Evolutionary conservation across 129 eudicot genomes (phyloP).

Genomic region (Oenanthe sinensis): DNA sequence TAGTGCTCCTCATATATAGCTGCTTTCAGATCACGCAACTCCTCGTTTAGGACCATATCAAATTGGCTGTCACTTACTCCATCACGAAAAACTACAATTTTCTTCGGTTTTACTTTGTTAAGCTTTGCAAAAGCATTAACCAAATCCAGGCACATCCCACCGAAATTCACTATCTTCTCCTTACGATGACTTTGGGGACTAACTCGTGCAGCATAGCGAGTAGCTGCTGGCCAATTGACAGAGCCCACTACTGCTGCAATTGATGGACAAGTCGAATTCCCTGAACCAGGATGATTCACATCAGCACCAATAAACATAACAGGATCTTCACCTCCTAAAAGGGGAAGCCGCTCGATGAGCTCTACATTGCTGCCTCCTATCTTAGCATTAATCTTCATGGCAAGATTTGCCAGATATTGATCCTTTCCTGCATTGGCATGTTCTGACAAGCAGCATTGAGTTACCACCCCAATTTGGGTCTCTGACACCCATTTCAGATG

Average conservation of each 20-base stretch:
- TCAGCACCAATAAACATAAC: conserved; percentile 87
- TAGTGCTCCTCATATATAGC: conserved; percentile 41
- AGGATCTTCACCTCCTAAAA: conserved; percentile 26
- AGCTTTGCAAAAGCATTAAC: conserved; percentile 29
- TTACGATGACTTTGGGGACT: conserved; percentile 43
- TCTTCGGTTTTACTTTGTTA: conserved; percentile 43
- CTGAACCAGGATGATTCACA: conserved; percentile 67
- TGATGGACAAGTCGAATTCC: conserved; percentile 43
- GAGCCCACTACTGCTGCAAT: conserved; percentile 83
- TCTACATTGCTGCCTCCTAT: conserved; percentile 75
- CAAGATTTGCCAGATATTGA: conserved; percentile 60
- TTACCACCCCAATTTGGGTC: conserved; percentile 58
- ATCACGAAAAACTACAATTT: conserved; percentile 63
- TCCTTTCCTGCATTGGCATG: conserved; percentile 33
- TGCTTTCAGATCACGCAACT: conserved; percentile 37
- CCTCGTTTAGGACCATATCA: conserved; percentile 62
- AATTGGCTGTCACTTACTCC: conserved; percentile 79
- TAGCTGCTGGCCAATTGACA: conserved; percentile 62
- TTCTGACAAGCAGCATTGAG: conserved; percentile 53
- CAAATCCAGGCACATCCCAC: conserved; percentile 45
- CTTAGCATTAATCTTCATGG: conserved; percentile 81
- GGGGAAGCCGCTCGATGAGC: conserved; percentile 31
- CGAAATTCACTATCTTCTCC: conserved; percentile 52
- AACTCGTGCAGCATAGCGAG: conserved; percentile 53
- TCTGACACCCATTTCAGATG: conserved; percentile 56